Conservation (phyloP, 305 asterid genomes). For the Salvia sclarea region DNA sequence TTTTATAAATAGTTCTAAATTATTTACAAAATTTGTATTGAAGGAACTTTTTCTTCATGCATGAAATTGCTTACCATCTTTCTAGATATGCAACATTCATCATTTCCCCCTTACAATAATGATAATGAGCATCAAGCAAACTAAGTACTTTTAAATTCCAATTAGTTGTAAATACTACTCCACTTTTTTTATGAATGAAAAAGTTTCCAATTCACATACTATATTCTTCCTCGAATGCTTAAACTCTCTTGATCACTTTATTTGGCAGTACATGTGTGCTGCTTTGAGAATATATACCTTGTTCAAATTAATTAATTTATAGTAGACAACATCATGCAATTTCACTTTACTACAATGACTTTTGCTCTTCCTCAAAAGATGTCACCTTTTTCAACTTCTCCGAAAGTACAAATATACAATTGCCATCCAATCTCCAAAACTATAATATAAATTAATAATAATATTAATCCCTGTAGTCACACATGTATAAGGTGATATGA, state of each 20-base stretch:
- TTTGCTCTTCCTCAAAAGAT: slow-evolving; percentile 35
- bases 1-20: too few relatives aligned
- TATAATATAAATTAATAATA: neutral
- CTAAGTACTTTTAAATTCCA: too few relatives aligned
- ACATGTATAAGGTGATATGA: slow-evolving; percentile 39
- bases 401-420: slow-evolving; percentile 34
- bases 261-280: slow-evolving; percentile 17
- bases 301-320: neutral
- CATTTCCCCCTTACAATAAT: too few relatives aligned
- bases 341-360: slow-evolving; percentile 37
- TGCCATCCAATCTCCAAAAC: slow-evolving; percentile 26
- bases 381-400: slow-evolving; percentile 27
- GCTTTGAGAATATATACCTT: slow-evolving; percentile 24
- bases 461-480: slow-evolving; percentile 18
- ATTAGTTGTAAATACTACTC: too few relatives aligned
- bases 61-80: too few relatives aligned
- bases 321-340: slow-evolving; percentile 36
- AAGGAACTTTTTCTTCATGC: too few relatives aligned
- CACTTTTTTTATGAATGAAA: too few relatives aligned
- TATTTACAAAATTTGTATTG: too few relatives aligned
- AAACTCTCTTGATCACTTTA: neutral
- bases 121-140: too few relatives aligned
- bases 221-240: neutral
- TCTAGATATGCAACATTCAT: too few relatives aligned
- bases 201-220: too few relatives aligned